Conservation (phyloP, 2,329 filamentous ascomycete species). For the Pezizomycotina sp. region DNA sequence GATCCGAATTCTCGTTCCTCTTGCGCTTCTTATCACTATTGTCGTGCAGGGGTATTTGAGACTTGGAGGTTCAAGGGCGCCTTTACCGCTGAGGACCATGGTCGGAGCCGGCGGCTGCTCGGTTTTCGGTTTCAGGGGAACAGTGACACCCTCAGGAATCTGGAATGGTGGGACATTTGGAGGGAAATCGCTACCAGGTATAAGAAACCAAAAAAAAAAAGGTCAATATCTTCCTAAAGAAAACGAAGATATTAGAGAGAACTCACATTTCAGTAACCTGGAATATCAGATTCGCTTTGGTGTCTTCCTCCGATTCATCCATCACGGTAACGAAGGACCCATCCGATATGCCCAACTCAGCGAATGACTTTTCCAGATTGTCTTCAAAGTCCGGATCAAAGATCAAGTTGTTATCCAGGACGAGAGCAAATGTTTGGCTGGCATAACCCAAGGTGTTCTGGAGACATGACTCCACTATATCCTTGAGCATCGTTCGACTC, state of each 20-base stretch:
- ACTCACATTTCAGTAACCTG: slow-evolving; percentile 47
- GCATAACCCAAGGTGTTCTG: slow-evolving; percentile 56
- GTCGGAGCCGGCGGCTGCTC: slow-evolving; percentile 28
- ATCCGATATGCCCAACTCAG: slow-evolving; percentile 55
- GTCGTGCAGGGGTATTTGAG: no score
- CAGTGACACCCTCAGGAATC: slow-evolving; percentile 21
- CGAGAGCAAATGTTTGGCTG: no score
- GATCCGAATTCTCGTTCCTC: neutral
- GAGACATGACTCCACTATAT: slow-evolving; percentile 63
- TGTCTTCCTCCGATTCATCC: slow-evolving; percentile 62
- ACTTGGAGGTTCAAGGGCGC: no score
- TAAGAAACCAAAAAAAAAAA: no score
- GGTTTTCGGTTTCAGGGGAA: no score
- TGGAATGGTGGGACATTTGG: slow-evolving; percentile 18
- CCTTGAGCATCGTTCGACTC: slow-evolving; percentile 53
- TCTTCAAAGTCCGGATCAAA: slow-evolving; percentile 84
- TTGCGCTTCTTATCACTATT: no score
- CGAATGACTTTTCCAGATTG: slow-evolving; percentile 63
- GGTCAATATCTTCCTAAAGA: slow-evolving; percentile 15
- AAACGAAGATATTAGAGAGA: slow-evolving; percentile 10
- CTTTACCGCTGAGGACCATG: slow-evolving; percentile 24
- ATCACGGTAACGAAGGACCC: slow-evolving; percentile 67
- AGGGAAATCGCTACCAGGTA: slow-evolving; percentile 32
- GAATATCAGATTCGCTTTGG: slow-evolving; percentile 51
- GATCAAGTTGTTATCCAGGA: slow-evolving; percentile 59